Conservation (phyloP, 805 yeast genomes). For the Sungouiozyma intestinalis region DNA sequence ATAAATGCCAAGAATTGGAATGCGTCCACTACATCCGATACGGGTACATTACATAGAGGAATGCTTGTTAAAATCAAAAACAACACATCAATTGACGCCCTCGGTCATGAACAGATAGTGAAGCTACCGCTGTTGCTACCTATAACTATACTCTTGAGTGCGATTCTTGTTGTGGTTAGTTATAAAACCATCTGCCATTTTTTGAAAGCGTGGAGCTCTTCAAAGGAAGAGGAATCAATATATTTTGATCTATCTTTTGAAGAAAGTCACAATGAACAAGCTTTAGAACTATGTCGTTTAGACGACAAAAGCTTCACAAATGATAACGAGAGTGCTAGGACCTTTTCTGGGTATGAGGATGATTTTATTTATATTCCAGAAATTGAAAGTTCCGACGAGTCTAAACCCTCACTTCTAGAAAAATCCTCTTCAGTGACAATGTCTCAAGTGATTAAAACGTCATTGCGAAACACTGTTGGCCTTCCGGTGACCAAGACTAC, state of each 20-base stretch:
- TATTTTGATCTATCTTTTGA: not conserved
- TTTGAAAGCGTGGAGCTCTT: too few relatives aligned
- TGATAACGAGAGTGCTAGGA: not conserved
- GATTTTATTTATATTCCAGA: not conserved
- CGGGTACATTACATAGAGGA: not conserved
- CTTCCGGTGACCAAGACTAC: not conserved
- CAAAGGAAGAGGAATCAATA: not conserved
- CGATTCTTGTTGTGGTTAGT: too few relatives aligned
- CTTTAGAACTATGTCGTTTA: not conserved
- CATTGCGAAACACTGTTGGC: constrained; percentile 1
- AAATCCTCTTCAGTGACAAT: not conserved
- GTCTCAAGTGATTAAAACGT: not conserved
- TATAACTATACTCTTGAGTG: too few relatives aligned
- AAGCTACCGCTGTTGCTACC: not conserved
- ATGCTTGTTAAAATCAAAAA: not conserved
- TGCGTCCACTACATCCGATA: not conserved
- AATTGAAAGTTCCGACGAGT: not conserved
- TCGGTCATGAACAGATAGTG: not conserved
- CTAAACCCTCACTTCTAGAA: not conserved
- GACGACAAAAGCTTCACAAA: not conserved
- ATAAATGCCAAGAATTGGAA: not conserved
- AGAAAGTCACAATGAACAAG: not conserved
- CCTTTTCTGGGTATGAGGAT: not conserved
- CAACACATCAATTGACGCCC: not conserved
- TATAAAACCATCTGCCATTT: too few relatives aligned